These are phyloP conservation scores for Coemansia sp. DNA, from an alignment of 192 early-diverging fungal species.

Conservation along the genomic window DNA sequence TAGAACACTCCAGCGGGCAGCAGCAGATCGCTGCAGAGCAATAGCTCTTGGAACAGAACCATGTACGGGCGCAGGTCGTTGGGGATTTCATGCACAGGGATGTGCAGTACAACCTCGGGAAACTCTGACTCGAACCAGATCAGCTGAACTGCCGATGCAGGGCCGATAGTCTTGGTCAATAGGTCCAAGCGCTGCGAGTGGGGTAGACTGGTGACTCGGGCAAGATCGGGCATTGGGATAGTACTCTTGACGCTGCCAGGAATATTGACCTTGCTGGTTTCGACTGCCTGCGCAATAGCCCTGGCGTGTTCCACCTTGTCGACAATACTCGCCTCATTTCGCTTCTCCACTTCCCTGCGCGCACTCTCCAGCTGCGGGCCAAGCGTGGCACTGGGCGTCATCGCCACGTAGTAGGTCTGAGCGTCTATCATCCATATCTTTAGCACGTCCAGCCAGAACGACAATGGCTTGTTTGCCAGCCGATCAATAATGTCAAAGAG, in stretches of 20 bases:
- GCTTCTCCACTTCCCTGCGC: slow-evolving; percentile 27
- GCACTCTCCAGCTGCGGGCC: slow-evolving; percentile 27
- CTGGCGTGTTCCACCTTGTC: slow-evolving; percentile 43
- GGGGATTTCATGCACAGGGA: slow-evolving; percentile 59
- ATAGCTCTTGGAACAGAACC: slow-evolving; percentile 76
- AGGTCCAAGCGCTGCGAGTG: slow-evolving; percentile 12
- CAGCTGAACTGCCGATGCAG: slow-evolving; percentile 61
- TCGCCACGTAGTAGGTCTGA: slow-evolving; percentile 24
- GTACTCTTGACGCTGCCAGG: slow-evolving; percentile 55
- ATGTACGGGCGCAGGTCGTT: slow-evolving; percentile 67
- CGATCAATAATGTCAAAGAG: slow-evolving; percentile 38
- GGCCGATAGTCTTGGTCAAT: slow-evolving; percentile 23
- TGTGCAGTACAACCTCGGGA: slow-evolving; percentile 61
- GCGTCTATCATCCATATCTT: slow-evolving; percentile 45
- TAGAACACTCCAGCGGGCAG: slow-evolving; percentile 55
- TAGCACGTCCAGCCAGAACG: slow-evolving; percentile 47
- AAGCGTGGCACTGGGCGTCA: slow-evolving; percentile 31
- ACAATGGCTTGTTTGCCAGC: slow-evolving; percentile 21
- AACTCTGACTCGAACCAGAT: slow-evolving; percentile 73
- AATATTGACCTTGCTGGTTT: slow-evolving; percentile 43
- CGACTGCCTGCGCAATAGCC: slow-evolving; percentile 55
- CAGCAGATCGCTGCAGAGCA: slow-evolving; percentile 62
- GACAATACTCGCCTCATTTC: slow-evolving; percentile 22
- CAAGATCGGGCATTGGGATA: slow-evolving; percentile 59
- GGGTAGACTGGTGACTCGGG: slow-evolving; percentile 14